phyloP scores from a whole-genome alignment of 1,284 basidiomycete genomes.

The Pseudozyma pruni region DNA sequence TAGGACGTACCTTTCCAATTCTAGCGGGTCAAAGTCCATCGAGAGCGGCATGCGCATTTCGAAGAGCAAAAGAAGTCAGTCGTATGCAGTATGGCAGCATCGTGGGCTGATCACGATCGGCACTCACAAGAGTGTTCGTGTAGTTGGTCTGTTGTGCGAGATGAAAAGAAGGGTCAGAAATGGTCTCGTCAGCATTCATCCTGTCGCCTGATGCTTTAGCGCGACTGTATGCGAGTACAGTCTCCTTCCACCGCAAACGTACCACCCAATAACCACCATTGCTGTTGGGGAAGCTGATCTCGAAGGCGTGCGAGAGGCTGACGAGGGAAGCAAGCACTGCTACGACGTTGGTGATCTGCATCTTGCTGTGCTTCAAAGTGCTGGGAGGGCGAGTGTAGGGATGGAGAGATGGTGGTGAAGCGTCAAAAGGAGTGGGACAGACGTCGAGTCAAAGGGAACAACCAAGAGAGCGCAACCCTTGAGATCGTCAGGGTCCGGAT shows the following conservation, averaged over 20 bases:
- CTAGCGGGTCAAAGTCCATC: background rate
- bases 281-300: conserved; percentile 51
- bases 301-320: conserved; percentile 43
- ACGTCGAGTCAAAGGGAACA: background rate
- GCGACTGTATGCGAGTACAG: too few relatives aligned
- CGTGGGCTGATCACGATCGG: too few relatives aligned
- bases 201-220: too few relatives aligned
- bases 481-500: conserved; percentile 26
- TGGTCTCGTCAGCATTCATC: background rate
- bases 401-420: background rate
- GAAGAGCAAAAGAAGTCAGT: background rate
- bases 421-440: background rate
- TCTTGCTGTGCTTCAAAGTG: conserved; percentile 17
- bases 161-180: background rate
- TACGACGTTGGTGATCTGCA: conserved; percentile 30
- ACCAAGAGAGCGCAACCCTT: background rate
- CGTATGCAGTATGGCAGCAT: too few relatives aligned
- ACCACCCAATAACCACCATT: conserved; percentile 55
- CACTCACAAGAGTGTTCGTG: conserved; percentile 46
- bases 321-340: conserved; percentile 28
- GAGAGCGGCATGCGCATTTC: background rate
- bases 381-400: background rate
- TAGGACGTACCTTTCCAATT: conserved; percentile 49
- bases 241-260: conserved; percentile 3
- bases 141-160: conserved; percentile 36